A percentile compares a stretch with the other conserved stretches of the same genome.
phyloP scores from a whole-genome alignment of 495 filamentous ascomycete genomes.

The Bryoglossum gracile region DNA sequence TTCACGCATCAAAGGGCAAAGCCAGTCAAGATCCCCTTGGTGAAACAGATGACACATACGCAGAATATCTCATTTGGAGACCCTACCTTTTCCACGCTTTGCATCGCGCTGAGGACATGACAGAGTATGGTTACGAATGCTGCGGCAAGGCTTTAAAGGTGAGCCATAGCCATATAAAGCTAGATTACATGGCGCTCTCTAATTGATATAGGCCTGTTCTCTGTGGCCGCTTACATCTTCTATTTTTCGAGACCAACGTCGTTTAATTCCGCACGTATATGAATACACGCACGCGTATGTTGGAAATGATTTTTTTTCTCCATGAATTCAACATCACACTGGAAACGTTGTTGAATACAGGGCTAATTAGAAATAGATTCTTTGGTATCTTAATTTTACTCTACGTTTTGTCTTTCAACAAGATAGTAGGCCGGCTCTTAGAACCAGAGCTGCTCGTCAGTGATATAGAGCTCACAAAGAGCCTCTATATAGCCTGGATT shows the following conservation, averaged over 20 bases:
- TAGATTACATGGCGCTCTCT: neutral
- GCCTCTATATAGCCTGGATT: neutral
- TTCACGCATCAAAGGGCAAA: conserved; percentile 15
- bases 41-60: conserved; percentile 5
- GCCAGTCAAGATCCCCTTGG: conserved; percentile 9
- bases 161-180: neutral
- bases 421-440: neutral
- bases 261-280: neutral
- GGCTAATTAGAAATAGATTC: too few species aligned
- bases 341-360: too few species aligned
- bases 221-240: neutral
- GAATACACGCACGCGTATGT: neutral
- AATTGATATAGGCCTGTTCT: neutral
- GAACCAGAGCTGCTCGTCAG: neutral
- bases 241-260: neutral
- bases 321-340: neutral
- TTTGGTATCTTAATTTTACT: neutral
- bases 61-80: neutral
- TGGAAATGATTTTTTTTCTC: neutral
- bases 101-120: neutral
- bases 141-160: neutral
- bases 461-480: neutral
- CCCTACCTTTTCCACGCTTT: neutral
- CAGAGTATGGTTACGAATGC: neutral
- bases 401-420: neutral